phyloP scores from a whole-genome alignment of 768 basidiomycete species.

The Psilocybe subaeruginosa region DNA sequence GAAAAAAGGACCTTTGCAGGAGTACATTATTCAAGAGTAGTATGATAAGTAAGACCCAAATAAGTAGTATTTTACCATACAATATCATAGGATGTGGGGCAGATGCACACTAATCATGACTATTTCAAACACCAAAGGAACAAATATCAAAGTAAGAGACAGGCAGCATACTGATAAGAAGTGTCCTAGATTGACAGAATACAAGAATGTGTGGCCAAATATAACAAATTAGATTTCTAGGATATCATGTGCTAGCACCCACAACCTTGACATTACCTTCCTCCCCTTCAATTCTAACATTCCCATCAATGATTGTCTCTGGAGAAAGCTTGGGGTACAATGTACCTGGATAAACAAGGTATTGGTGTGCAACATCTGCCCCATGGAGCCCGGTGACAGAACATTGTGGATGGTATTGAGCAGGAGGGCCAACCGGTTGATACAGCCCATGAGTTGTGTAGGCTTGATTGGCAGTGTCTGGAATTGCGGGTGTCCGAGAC shows the following conservation, averaged over 20 bases:
- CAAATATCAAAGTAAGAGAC: too few relatives aligned
- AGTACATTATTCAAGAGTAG: not conserved
- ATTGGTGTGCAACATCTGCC: conserved; percentile 27
- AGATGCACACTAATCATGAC: too few relatives aligned
- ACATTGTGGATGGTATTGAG: conserved; percentile 30
- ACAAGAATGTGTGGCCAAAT: too few relatives aligned
- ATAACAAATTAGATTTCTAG: too few relatives aligned
- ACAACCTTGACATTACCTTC: conserved; percentile 25
- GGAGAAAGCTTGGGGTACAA: conserved; percentile 24
- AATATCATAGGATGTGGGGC: too few relatives aligned
- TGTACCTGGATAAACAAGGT: conserved; percentile 21
- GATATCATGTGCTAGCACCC: not conserved
- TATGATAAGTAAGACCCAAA: not conserved
- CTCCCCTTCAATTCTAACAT: conserved; percentile 23
- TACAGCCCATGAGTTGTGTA: conserved; percentile 27
- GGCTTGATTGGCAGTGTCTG: conserved; percentile 42
- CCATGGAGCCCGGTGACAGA: conserved; percentile 34
- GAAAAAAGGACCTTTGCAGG: not conserved
- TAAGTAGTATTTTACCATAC: too few relatives aligned
- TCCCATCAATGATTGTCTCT: conserved; percentile 19
- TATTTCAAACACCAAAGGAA: too few relatives aligned
- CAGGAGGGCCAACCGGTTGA: conserved; percentile 23
- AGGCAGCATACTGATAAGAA: too few relatives aligned
- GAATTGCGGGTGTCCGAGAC: conserved; percentile 35
- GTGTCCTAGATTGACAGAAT: too few relatives aligned